These are phyloP conservation scores for Streptanthus diversifolius DNA, from an alignment of 345 rosid species.

Conservation along the genomic window DNA sequence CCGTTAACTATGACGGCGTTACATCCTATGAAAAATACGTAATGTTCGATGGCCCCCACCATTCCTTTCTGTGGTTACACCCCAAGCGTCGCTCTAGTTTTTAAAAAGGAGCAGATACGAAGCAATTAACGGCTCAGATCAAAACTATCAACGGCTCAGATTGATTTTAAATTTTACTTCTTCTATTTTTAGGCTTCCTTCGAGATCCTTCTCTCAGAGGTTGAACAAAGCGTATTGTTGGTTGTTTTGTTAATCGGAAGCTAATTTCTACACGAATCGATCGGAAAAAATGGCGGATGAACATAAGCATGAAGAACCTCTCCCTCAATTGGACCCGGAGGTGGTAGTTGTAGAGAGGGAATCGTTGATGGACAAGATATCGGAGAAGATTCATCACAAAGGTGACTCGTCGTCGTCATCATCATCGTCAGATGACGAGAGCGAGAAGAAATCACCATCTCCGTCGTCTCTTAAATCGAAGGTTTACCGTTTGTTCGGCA, in stretches of 20 bases:
- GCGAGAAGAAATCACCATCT: slow-evolving; percentile 19
- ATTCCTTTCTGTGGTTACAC: neutral
- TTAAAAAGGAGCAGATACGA: neutral
- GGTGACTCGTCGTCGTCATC: slow-evolving; percentile 32
- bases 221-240: neutral
- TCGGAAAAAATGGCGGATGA: slow-evolving; percentile 36
- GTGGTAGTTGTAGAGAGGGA: slow-evolving; percentile 34
- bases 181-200: slow-evolving; percentile 18
- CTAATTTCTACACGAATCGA: neutral
- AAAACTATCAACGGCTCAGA: no score
- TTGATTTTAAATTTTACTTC: neutral
- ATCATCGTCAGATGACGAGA: slow-evolving; percentile 35
- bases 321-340: neutral
- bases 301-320: slow-evolving; percentile 27
- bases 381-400: slow-evolving; percentile 44
- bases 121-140: no score
- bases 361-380: slow-evolving; percentile 33
- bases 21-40: slow-evolving; percentile 1
- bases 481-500: slow-evolving; percentile 70
- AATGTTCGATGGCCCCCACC: neutral
- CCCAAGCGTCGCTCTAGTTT: slow-evolving; percentile 6
- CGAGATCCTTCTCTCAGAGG: slow-evolving; percentile 25
- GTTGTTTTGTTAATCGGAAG: neutral
- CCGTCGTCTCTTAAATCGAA: slow-evolving; percentile 26
- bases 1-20: slow-evolving; percentile 15